Evolutionary conservation across 495 filamentous ascomycete species (phyloP).

Genomic region (Lasiosphaeria ovina): DNA sequence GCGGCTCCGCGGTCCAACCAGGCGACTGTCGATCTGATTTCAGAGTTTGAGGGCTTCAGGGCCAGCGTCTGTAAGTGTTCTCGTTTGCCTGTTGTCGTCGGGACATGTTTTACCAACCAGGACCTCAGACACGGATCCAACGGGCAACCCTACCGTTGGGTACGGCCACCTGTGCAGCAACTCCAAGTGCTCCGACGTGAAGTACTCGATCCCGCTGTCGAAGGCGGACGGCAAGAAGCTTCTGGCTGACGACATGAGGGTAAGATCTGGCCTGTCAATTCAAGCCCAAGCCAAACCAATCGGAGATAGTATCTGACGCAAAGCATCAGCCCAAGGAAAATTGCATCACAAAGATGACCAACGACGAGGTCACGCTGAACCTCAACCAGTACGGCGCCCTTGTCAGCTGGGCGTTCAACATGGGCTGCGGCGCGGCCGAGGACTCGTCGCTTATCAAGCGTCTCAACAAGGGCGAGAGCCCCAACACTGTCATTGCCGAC

Average conservation of each 20-base stretch:
- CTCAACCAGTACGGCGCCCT: constrained; percentile 52
- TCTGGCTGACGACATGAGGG: constrained; percentile 41
- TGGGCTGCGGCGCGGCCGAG: constrained; percentile 46
- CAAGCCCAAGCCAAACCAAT: not conserved
- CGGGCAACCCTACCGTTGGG: constrained; percentile 48
- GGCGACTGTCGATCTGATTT: constrained; percentile 21
- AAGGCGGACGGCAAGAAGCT: constrained; percentile 40
- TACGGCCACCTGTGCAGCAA: constrained; percentile 52
- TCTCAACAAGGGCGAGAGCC: constrained; percentile 46
- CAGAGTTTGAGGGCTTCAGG: constrained; percentile 22
- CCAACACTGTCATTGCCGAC: constrained; percentile 37
- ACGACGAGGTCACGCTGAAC: constrained; percentile 39
- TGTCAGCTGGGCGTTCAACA: constrained; percentile 50
- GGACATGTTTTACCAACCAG: not conserved
- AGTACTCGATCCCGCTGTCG: constrained; percentile 44
- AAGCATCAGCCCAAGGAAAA: constrained; percentile 13
- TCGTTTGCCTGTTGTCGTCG: not conserved
- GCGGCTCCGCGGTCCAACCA: constrained; percentile 14
- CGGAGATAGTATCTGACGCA: not conserved
- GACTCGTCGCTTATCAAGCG: constrained; percentile 41
- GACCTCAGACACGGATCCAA: constrained; percentile 36
- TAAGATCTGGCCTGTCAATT: constrained; percentile 13
- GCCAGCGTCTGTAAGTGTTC: constrained; percentile 14
- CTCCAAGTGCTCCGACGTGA: constrained; percentile 42
- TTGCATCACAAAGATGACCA: constrained; percentile 41